Base-by-base conservation (phyloP, 768 basidiomycete genomes). In the Pisolithus albus region DNA sequence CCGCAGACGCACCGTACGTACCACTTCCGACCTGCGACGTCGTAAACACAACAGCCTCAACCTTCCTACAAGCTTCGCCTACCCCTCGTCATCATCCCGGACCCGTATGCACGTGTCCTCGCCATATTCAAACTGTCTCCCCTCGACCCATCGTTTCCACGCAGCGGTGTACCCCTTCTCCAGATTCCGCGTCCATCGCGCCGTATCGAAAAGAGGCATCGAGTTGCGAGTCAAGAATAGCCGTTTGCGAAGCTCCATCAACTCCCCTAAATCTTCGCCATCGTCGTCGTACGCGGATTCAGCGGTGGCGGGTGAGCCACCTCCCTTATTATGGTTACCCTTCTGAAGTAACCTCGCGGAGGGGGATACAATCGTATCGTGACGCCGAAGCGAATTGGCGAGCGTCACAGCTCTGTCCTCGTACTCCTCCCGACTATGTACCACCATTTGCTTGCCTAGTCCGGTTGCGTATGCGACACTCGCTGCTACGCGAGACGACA, bases 401-500 rank as follows among this genome's bases (percentile, higher is more conserved):
- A 77, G 64, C 26, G 61, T 52, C 30, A 79, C 70, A 0, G 75
- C 77, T 2, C 77, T 70, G 5, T 61, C 64, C 58, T 77, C 77
- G 52, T 79, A 79, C 53, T 73, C 75, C 42, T 70, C 69, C 28
- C 69, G 55, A 49, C 63, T 72, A 44, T 61, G 50, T 38, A 76
- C 78, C 23, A 75, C 66, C 78, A 79, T 78, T 49, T 71, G 61
- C 26, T 69, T 61, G 7, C 77, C 78, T 52, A 75, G 64, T 11
- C 75, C 76, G 0, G 77, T 79, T 3, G 76, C 78, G 36, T 66
- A 58, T 7, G 69, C 76, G 43, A 78, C 71, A 53, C 75, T 75
- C 19, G 77, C 74, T 3, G 69, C 76, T 24, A 79, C 78, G 7
- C 77, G 70, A 16, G 75, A 76, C 49, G 71, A 73, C 75, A 79